Evolutionary conservation across 257 asterid genomes (phyloP), one percentile per base, ranked within the genome.

Genomic region (Capsicum baccatum): DNA sequence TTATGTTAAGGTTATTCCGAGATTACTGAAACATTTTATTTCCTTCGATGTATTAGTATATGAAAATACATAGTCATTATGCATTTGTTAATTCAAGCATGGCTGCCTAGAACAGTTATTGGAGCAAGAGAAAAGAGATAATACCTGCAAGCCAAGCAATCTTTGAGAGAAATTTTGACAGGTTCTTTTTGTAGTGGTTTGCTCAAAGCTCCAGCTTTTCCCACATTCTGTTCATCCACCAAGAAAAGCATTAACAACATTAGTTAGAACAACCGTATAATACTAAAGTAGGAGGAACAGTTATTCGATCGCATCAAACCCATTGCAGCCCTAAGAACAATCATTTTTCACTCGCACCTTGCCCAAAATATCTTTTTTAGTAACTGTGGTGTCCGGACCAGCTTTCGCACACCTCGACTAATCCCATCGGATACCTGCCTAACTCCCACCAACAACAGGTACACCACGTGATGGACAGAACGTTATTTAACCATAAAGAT

Each of bases 101-200:
- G 48, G 55, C 8, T 67, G 48, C 21, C 66, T 17, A 21, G 39
- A 79, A 67, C 19, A 70, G 44, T 33, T 8, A 79, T 52, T 81
- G 19, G 3, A 37, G 48, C 54, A 60, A 63, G 58, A 79, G 21
- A 44, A 16, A 55, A 83, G 17, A 68, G 55, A 58, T 35, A 44
- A 64, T 84, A 94, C 99, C 99, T 97, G 97, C 99, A 97, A 0
- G 99, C 99, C 79, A 97, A 94, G 87, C 99, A 95, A 86, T 94
- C 99, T 87, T 97, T 97, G 57, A 97, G 97, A 5, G 99, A 97
- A 66, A 97, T 97, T 91, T 91, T 97, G 76, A 95, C 97, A 0
- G 99, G 97, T 67, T 95, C 99, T 52, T 85, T 88, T 91, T 87
- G 88, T 64, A 81, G 50, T 42, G 90, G 86, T 85, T 93, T 91